Conservation (phyloP, 768 basidiomycete species). For the Podaxis sp. region DNA sequence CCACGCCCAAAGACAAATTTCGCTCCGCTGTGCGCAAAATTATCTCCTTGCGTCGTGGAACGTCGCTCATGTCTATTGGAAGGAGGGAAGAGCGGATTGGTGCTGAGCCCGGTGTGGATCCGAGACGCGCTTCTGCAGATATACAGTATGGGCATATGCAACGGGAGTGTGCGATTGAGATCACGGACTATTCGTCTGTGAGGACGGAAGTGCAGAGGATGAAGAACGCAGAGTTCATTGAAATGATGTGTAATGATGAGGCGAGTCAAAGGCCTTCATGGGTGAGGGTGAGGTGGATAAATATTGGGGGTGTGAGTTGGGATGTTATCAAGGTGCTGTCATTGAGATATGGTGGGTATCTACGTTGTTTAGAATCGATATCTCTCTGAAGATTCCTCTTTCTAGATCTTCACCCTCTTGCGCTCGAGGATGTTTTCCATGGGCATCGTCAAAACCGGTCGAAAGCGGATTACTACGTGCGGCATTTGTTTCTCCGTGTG, state of each 20-base stretch:
- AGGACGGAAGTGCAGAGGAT: conserved; percentile 53
- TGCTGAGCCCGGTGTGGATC: conserved; percentile 73
- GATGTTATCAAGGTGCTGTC: conserved; percentile 71
- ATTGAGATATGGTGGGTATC: conserved; percentile 22
- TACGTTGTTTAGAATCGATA: background rate
- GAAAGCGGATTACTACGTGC: conserved; percentile 68
- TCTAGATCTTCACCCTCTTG: conserved; percentile 67
- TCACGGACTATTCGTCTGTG: conserved; percentile 64
- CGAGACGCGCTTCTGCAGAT: conserved; percentile 57
- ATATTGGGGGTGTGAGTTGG: conserved; percentile 68
- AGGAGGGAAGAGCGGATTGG: conserved; percentile 37
- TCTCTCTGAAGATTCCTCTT: background rate
- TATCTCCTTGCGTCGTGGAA: conserved; percentile 60
- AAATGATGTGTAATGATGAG: conserved; percentile 44
- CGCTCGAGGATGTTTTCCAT: conserved; percentile 70
- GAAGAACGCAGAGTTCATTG: conserved; percentile 62
- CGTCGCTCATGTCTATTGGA: conserved; percentile 35
- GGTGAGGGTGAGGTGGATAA: conserved; percentile 76
- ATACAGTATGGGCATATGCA: conserved; percentile 56
- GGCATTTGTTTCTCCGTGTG: conserved; percentile 70
- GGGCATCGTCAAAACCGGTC: conserved; percentile 55
- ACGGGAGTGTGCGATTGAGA: conserved; percentile 63
- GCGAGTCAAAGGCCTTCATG: conserved; percentile 53
- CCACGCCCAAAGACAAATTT: conserved; percentile 51
- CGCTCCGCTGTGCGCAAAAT: conserved; percentile 57